Evolutionary conservation across 2,329 filamentous ascomycete genomes (phyloP).

Genomic region (Alternaria sp.): DNA sequence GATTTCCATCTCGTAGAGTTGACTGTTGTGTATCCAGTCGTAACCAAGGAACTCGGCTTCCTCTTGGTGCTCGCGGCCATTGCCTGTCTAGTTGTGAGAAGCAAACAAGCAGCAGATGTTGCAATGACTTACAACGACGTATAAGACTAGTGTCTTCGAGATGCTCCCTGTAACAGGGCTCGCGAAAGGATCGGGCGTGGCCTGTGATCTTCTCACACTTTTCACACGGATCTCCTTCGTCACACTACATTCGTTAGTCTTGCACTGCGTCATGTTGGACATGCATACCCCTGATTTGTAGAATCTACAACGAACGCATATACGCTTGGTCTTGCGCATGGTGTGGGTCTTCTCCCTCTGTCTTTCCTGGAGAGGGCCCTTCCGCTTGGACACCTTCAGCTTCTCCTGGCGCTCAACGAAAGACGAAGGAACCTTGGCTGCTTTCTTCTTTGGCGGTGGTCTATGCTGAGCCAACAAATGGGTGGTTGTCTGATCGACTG

Average conservation of each 20-base stretch:
- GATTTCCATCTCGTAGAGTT: constrained; percentile 40
- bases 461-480: constrained; percentile 18
- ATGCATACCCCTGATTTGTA: constrained; percentile 42
- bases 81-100: constrained; percentile 32
- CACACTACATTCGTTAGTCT: constrained; percentile 32
- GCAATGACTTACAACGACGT: constrained; percentile 35
- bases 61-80: constrained; percentile 45
- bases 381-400: constrained; percentile 40
- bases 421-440: constrained; percentile 39
- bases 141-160: constrained; percentile 41
- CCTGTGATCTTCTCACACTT: constrained; percentile 39
- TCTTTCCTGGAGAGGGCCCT: constrained; percentile 36
- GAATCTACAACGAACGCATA: constrained; percentile 44
- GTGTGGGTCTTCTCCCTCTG: constrained; percentile 40
- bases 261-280: not conserved
- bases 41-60: constrained; percentile 42
- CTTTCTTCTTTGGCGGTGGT: constrained; percentile 30
- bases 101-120: not conserved
- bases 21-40: constrained; percentile 34
- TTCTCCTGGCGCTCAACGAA: constrained; percentile 44
- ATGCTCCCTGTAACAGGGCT: constrained; percentile 42
- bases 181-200: constrained; percentile 39
- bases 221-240: constrained; percentile 40
- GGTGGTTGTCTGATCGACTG: constrained; percentile 8
- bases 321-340: constrained; percentile 43